These are phyloP conservation scores for Elongisporangium senticosum DNA, from an alignment of 352 stramenopile genomes.

Conservation along the genomic window DNA sequence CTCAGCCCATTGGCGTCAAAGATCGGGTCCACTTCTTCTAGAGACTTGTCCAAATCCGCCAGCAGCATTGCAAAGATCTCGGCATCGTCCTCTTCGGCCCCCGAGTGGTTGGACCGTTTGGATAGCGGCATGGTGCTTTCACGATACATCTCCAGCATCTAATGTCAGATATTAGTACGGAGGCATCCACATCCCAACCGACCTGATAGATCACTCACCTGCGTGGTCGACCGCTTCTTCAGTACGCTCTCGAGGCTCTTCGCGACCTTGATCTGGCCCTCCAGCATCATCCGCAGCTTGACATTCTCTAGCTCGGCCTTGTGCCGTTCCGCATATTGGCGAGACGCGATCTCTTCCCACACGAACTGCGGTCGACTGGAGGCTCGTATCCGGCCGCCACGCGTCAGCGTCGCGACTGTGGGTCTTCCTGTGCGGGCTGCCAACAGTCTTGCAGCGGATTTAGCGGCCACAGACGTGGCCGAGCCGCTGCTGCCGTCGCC, in stretches of 20 bases:
- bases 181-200: neutral
- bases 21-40: constrained; percentile 23
- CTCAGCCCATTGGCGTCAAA: constrained; percentile 23
- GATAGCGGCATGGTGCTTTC: neutral
- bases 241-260: constrained; percentile 18
- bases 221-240: constrained; percentile 9
- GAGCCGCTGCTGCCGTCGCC: neutral
- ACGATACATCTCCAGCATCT: neutral
- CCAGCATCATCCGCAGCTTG: constrained; percentile 21
- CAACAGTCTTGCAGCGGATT: neutral
- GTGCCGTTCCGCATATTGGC: constrained; percentile 17
- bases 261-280: constrained; percentile 18
- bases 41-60: constrained; percentile 8
- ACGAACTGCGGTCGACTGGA: constrained; percentile 2
- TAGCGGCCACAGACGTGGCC: neutral
- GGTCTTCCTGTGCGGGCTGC: neutral
- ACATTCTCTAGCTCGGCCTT: constrained; percentile 23
- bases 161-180: no score
- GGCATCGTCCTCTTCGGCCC: neutral
- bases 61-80: neutral
- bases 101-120: neutral
- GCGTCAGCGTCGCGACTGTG: neutral
- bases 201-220: neutral
- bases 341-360: constrained; percentile 23
- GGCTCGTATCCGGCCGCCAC: neutral